Evolutionary conservation across 441 rosid genomes (phyloP), one percentile per base, ranked within the genome.

Genomic region (Pelargonium australe): DNA sequence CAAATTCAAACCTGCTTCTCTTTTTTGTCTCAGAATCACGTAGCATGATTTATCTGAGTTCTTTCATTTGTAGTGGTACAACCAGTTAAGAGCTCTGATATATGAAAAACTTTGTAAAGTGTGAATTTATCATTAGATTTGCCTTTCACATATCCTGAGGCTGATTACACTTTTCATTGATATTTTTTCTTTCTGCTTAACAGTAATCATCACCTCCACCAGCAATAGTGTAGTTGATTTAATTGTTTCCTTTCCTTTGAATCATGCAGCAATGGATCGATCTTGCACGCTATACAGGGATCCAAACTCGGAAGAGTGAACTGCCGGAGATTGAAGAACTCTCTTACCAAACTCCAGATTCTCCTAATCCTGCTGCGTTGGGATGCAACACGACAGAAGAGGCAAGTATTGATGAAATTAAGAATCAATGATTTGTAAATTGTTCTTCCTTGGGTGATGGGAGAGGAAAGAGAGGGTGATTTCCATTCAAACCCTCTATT

Each of bases 191-290:
- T 44, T 44, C 49, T 44, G 49, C 49, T 1, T 7, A 44, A 44
- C 49, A 44, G 55, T 47, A 45, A 45, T 45, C 53, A 45, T 45
- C 3, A 45, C 55, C 41, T 19, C 16, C 17, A 16, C 10, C 17
- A 13, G 44, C 16, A 49, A 25, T 25, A 25, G 31, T 25, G 31
- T 25, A 25, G 31, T 70, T 49, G 43, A 69, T 16, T 8, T 77
- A 45, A 49, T 57, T 64, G 31, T 69, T 67, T 14, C 63, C 62
- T 74, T 57, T 67, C 65, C 43, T 31, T 64, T 72, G 51, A 71
- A 53, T 77, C 66, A 65, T 80, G 80, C 89, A 94, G 97, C 99
- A 94, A 94, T 91, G 99, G 99, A 64, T 94, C 63, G 99, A 94
- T 80, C 96, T 94, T 68, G 99, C 99, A 10, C 92, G 91, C 67